A percentile compares a stretch with the other conserved stretches of the same genome.
Evolutionary conservation across 2,329 filamentous ascomycete genomes (phyloP).

Genomic region (Chrysoporthe cubensis): DNA sequence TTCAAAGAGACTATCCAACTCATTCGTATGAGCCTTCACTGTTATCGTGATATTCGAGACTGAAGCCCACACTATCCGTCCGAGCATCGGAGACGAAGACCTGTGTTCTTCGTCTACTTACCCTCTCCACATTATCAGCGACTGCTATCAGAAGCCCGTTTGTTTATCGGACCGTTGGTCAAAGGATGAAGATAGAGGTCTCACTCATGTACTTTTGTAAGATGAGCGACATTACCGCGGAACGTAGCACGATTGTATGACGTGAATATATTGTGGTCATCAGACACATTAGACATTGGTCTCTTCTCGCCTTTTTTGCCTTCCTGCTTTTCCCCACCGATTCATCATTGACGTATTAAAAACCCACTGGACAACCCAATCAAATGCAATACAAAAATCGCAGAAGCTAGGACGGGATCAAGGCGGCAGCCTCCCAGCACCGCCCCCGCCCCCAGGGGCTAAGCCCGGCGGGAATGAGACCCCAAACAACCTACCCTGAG

Average conservation of each 20-base stretch:
- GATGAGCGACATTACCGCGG: too few relatives aligned
- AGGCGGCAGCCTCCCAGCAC: not conserved
- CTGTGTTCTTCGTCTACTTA: too few relatives aligned
- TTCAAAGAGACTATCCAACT: slow-evolving; percentile 8
- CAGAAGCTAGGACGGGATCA: not conserved
- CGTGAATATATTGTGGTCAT: not conserved
- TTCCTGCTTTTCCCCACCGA: not conserved
- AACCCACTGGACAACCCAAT: not conserved
- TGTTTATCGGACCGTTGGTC: too few relatives aligned
- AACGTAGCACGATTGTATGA: too few relatives aligned
- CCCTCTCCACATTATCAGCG: too few relatives aligned
- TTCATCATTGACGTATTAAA: not conserved
- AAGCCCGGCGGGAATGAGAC: slow-evolving; percentile 20
- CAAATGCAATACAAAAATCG: not conserved
- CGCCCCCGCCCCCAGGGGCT: not conserved
- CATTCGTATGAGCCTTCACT: not conserved
- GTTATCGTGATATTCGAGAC: too few relatives aligned
- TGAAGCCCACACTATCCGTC: too few relatives aligned
- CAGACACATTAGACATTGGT: slow-evolving; percentile 4
- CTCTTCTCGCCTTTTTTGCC: not conserved
- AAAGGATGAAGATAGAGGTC: too few relatives aligned
- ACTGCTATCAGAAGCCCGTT: too few relatives aligned
- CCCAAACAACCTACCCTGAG: slow-evolving; percentile 13
- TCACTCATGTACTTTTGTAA: too few relatives aligned
- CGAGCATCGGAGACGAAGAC: too few relatives aligned